Percentiles rank a stretch among this genome's conserved stretches.
Evolutionary conservation across 1,284 basidiomycete genomes (phyloP).

Genomic region (Mycena sp.): DNA sequence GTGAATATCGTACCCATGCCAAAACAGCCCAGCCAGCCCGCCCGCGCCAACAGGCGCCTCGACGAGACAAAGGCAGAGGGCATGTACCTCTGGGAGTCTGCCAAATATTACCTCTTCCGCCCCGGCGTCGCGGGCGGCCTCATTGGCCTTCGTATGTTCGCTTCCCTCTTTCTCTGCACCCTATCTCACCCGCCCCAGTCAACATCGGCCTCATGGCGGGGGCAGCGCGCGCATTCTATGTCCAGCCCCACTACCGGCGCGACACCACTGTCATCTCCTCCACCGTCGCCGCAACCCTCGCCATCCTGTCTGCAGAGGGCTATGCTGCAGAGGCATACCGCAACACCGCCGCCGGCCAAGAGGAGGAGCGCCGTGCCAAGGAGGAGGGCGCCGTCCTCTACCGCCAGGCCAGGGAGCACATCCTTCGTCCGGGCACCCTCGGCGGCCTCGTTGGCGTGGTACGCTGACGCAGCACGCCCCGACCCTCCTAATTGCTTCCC

Average conservation of each 20-base stretch:
- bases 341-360: conserved; percentile 65
- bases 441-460: conserved; percentile 77
- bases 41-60: conserved; percentile 34
- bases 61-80: conserved; percentile 65
- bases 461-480: conserved; percentile 18
- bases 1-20: conserved; percentile 50
- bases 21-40: not conserved
- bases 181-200: conserved; percentile 36
- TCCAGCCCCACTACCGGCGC: conserved; percentile 68
- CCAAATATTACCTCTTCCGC: conserved; percentile 69
- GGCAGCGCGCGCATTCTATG: conserved; percentile 73
- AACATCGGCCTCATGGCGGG: conserved; percentile 78
- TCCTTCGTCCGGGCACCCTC: conserved; percentile 75
- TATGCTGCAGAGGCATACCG: conserved; percentile 71
- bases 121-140: conserved; percentile 80
- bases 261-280: conserved; percentile 66
- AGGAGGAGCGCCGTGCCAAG: conserved; percentile 65
- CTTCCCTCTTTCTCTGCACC: not conserved
- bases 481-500: not conserved
- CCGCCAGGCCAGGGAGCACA: conserved; percentile 64
- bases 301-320: conserved; percentile 70
- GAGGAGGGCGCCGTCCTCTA: conserved; percentile 72
- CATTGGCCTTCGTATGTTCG: conserved; percentile 68
- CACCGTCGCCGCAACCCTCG: conserved; percentile 61
- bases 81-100: conserved; percentile 61